These are phyloP conservation scores for Trichomonascaceae sp. DNA, from an alignment of 1,139 yeast species.

Conservation along the genomic window DNA sequence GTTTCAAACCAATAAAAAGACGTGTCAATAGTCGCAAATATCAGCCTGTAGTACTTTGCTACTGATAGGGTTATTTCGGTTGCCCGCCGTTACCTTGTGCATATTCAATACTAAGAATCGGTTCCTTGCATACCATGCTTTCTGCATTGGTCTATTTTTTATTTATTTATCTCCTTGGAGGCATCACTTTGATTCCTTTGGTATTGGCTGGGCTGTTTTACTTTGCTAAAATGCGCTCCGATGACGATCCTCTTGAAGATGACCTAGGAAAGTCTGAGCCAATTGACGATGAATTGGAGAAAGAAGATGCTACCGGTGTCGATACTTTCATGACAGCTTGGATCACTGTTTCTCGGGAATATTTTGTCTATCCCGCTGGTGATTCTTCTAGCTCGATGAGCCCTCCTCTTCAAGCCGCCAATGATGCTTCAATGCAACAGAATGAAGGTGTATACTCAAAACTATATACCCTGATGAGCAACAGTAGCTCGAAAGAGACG, in stretches of 20 bases:
- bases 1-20: neutral
- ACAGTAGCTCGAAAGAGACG: slow-evolving; percentile 18
- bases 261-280: slow-evolving; percentile 13
- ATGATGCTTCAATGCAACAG: slow-evolving; percentile 31
- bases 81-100: neutral
- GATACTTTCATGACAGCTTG: slow-evolving; percentile 69
- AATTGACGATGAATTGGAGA: slow-evolving; percentile 35
- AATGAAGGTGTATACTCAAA: slow-evolving; percentile 55
- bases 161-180: slow-evolving; percentile 59
- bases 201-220: slow-evolving; percentile 35
- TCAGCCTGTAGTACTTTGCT: neutral
- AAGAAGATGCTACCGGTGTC: slow-evolving; percentile 52
- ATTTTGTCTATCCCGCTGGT: slow-evolving; percentile 42
- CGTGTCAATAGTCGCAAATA: neutral
- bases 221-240: slow-evolving; percentile 17
- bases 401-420: slow-evolving; percentile 27
- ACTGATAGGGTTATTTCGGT: neutral
- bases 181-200: slow-evolving; percentile 69
- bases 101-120: neutral
- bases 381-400: slow-evolving; percentile 26
- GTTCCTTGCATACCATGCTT: neutral
- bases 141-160: slow-evolving; percentile 22
- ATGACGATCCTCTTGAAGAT: slow-evolving; percentile 33
- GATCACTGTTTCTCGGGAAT: slow-evolving; percentile 77
- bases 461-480: slow-evolving; percentile 51